Evolutionary conservation across 306 rosid species (phyloP).

Genomic region (Pyrus betulifolia): DNA sequence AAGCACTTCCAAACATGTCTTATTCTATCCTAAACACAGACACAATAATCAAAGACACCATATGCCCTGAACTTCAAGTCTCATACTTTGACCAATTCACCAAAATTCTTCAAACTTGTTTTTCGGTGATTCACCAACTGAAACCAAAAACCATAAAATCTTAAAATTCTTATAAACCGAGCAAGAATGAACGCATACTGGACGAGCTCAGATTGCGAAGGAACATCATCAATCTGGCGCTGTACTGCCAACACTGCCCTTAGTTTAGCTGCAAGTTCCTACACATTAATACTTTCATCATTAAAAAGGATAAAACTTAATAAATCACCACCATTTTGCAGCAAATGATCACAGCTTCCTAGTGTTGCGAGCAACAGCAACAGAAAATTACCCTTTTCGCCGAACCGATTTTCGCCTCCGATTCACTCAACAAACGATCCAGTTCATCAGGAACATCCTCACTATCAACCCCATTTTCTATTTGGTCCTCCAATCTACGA

Average conservation of each 20-base stretch:
- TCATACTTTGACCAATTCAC: not conserved
- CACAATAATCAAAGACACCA: not conserved
- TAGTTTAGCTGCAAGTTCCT: conserved; percentile 60
- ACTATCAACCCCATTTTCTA: conserved; percentile 33
- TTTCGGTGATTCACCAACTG: not conserved
- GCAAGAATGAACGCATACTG: conserved; percentile 45
- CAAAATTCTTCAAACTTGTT: not conserved
- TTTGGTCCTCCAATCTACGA: conserved; percentile 45
- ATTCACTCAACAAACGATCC: conserved; percentile 32
- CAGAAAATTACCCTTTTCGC: conserved; percentile 52
- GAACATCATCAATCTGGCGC: conserved; percentile 61
- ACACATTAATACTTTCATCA: not conserved
- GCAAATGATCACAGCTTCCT: not conserved
- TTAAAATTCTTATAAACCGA: not conserved
- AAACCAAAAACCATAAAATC: not conserved
- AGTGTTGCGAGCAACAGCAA: not conserved
- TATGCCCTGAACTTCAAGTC: not conserved
- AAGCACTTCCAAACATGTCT: no score
- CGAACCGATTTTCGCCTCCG: conserved; percentile 42
- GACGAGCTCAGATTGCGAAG: conserved; percentile 71
- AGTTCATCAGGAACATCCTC: conserved; percentile 35
- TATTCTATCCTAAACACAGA: not conserved
- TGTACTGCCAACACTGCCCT: conserved; percentile 50
- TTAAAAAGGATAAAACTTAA: not conserved
- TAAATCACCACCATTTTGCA: not conserved